These are phyloP conservation scores for Pyropia yezoensis DNA, from an alignment of 23 red algal species.

Conservation along the genomic window DNA sequence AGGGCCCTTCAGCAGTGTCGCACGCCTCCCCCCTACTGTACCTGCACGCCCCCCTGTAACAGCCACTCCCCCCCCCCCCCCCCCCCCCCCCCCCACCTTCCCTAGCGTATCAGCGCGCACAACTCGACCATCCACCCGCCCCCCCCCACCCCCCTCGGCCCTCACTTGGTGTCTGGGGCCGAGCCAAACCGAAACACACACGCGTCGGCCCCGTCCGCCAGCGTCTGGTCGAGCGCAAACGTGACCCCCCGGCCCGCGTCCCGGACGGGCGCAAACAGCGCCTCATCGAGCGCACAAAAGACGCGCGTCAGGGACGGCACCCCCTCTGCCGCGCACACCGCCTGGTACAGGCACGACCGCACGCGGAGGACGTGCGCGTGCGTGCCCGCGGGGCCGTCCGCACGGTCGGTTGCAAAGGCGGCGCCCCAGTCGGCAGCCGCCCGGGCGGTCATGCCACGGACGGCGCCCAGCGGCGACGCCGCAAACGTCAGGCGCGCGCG, in stretches of 20 bases:
- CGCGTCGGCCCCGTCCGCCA: constrained; percentile 23
- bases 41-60: too few species aligned
- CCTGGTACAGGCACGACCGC: constrained; percentile 57
- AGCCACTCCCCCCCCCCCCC: too few species aligned
- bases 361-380: constrained; percentile 8
- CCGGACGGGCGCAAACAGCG: constrained; percentile 44
- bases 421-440: constrained; percentile 43
- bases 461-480: constrained; percentile 18
- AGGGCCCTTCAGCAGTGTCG: too few species aligned
- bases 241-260: constrained; percentile 18
- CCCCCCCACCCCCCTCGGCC: too few species aligned
- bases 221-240: constrained; percentile 44
- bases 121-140: too few species aligned
- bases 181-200: too few species aligned
- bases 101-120: too few species aligned
- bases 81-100: too few species aligned
- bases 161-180: too few species aligned
- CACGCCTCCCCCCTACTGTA: too few species aligned
- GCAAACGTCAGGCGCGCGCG: constrained; percentile 45
- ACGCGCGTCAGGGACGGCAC: constrained; percentile 52
- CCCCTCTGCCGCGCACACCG: constrained; percentile 45
- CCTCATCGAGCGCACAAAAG: constrained; percentile 69
- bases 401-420: constrained; percentile 27
- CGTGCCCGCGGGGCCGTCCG: constrained; percentile 4
- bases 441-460: constrained; percentile 44